A percentile compares a stretch with the other conserved stretches of the same genome.
Conservation (phyloP, 2,329 filamentous ascomycete genomes). For the Paecilomyces variotii region DNA sequence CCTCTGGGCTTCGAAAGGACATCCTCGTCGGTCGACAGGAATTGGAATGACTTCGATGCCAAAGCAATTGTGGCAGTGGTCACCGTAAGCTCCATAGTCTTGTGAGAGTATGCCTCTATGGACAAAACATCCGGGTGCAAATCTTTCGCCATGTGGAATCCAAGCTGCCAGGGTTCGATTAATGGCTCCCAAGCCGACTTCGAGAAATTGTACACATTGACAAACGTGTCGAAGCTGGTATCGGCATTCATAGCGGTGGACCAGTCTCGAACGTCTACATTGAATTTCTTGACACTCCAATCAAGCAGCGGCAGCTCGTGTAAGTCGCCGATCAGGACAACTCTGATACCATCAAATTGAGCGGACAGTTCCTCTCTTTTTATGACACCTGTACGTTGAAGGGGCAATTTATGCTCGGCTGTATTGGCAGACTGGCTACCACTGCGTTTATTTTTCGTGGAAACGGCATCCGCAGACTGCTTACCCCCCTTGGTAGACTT, state of each 20-base stretch:
- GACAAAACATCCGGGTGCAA: constrained; percentile 66
- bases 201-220: constrained; percentile 98
- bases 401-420: constrained; percentile 27
- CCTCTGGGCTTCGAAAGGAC: constrained; percentile 88
- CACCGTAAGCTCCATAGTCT: constrained; percentile 82
- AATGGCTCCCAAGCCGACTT: constrained; percentile 98
- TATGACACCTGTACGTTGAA: constrained; percentile 45
- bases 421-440: constrained; percentile 35
- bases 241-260: constrained; percentile 79
- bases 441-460: constrained; percentile 38
- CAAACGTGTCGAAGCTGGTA: constrained; percentile 83
- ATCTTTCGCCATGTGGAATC: constrained; percentile 77
- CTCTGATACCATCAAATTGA: constrained; percentile 75
- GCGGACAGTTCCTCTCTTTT: constrained; percentile 77
- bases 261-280: constrained; percentile 81
- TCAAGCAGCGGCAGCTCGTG: constrained; percentile 95
- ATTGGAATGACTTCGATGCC: constrained; percentile 85
- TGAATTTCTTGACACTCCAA: constrained; percentile 85
- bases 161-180: constrained; percentile 93
- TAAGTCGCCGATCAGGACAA: constrained; percentile 89
- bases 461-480: constrained; percentile 36
- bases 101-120: constrained; percentile 79
- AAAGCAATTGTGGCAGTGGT: constrained; percentile 91
- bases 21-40: constrained; percentile 80
- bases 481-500: constrained; percentile 40